phyloP scores from a whole-genome alignment of 768 basidiomycete species.

The Mycena venus region DNA sequence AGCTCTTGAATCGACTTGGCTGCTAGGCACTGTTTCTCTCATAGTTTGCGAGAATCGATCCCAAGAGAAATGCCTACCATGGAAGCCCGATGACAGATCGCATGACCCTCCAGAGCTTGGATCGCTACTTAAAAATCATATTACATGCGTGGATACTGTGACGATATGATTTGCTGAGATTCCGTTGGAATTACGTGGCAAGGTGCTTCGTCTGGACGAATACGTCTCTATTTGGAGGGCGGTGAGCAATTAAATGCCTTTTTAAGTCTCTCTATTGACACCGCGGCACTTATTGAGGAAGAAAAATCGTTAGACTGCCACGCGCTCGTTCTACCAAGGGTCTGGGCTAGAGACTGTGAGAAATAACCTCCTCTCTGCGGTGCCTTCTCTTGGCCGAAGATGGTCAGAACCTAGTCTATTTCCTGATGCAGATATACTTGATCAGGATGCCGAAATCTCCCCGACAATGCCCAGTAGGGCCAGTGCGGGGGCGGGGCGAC shows the following conservation, averaged over 20 bases:
- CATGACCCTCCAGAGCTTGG: background rate
- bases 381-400: background rate
- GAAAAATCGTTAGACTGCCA: background rate
- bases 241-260: background rate
- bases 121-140: background rate
- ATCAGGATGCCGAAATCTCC: constrained; percentile 15
- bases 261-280: background rate
- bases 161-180: background rate
- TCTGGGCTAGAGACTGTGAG: background rate
- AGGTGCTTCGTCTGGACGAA: background rate
- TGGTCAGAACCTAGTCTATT: constrained; percentile 7
- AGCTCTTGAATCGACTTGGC: too few species aligned
- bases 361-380: background rate
- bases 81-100: background rate
- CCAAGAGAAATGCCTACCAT: background rate
- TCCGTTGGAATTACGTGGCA: background rate
- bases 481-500: background rate
- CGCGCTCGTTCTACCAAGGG: background rate
- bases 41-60: too few species aligned
- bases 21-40: background rate
- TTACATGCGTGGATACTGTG: background rate
- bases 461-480: constrained; percentile 10
- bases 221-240: background rate
- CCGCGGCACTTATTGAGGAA: background rate
- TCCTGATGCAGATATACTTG: background rate